Percentiles rank a stretch among this genome's conserved stretches.
Evolutionary conservation across 2,329 filamentous ascomycete genomes (phyloP).

Genomic region (Ophiocordyceps camponoti-floridani): DNA sequence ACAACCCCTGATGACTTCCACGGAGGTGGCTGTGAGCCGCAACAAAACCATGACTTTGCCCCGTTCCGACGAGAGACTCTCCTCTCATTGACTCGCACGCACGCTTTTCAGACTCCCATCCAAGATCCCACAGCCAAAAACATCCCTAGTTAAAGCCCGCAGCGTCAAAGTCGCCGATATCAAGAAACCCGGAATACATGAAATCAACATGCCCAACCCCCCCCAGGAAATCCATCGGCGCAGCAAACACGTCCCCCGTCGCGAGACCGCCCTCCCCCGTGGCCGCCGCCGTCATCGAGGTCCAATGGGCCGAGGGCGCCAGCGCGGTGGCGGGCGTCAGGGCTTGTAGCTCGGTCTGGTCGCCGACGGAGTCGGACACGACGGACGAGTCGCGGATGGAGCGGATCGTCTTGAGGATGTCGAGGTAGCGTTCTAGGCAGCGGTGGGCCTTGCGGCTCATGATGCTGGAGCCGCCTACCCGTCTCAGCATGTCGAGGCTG

Average conservation of each 20-base stretch:
- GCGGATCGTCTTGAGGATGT: slow-evolving; percentile 5
- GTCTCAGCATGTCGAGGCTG: slow-evolving; percentile 4
- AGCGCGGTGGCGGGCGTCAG: too few species aligned
- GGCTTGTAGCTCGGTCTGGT: background rate
- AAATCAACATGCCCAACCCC: slow-evolving; percentile 2
- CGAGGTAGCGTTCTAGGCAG: slow-evolving; percentile 6
- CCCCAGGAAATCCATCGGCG: slow-evolving; percentile 1
- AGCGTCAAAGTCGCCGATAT: slow-evolving; percentile 6
- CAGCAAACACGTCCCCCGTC: background rate
- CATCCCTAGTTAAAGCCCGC: slow-evolving; percentile 4
- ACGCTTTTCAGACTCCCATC: too few species aligned
- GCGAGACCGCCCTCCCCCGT: background rate
- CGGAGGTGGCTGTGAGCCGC: too few species aligned
- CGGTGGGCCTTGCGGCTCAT: slow-evolving; percentile 8
- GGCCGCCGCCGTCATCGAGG: background rate
- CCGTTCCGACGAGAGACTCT: too few species aligned
- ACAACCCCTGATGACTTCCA: too few species aligned
- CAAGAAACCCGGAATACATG: slow-evolving; percentile 2
- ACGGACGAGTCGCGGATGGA: background rate
- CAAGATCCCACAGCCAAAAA: too few species aligned
- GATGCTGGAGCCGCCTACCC: slow-evolving; percentile 6
- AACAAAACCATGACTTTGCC: too few species aligned
- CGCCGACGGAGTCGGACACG: background rate
- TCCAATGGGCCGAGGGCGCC: background rate
- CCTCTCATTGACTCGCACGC: too few species aligned